Evolutionary conservation across 2,329 filamentous ascomycete species (phyloP).

Genomic region (Cercospora sp.): DNA sequence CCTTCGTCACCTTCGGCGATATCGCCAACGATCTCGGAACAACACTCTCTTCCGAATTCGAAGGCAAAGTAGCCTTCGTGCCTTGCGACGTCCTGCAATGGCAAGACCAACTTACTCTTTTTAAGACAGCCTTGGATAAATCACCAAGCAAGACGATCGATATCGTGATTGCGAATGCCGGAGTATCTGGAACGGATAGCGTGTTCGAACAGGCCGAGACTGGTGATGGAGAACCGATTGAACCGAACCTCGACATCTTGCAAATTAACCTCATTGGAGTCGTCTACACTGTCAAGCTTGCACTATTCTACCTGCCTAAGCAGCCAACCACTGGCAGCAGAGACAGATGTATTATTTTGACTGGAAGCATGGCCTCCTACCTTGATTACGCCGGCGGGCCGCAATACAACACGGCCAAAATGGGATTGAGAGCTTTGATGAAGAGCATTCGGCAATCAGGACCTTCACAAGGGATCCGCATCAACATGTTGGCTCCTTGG

Average conservation of each 20-base stretch:
- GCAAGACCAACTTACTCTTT: neutral
- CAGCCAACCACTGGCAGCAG: neutral
- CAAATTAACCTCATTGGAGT: neutral
- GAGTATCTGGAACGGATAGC: neutral
- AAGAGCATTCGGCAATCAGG: neutral
- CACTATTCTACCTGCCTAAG: neutral
- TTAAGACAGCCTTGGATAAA: neutral
- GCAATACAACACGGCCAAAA: neutral
- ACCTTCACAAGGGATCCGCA: neutral
- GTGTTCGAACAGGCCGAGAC: neutral
- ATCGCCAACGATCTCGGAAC: neutral
- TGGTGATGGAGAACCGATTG: neutral
- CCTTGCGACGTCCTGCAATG: neutral
- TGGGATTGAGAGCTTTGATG: neutral
- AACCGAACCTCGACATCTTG: neutral
- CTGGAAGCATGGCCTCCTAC: neutral
- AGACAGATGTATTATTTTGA: neutral
- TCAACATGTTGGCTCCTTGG: neutral
- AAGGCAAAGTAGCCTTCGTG: neutral
- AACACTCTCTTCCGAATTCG: neutral
- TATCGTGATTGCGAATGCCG: neutral
- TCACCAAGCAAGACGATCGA: neutral
- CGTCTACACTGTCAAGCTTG: neutral
- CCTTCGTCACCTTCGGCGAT: neutral
- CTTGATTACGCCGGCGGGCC: neutral